These are phyloP conservation scores for Ceratonia siliqua DNA, from an alignment of 306 rosid genomes.

Conservation along the genomic window DNA sequence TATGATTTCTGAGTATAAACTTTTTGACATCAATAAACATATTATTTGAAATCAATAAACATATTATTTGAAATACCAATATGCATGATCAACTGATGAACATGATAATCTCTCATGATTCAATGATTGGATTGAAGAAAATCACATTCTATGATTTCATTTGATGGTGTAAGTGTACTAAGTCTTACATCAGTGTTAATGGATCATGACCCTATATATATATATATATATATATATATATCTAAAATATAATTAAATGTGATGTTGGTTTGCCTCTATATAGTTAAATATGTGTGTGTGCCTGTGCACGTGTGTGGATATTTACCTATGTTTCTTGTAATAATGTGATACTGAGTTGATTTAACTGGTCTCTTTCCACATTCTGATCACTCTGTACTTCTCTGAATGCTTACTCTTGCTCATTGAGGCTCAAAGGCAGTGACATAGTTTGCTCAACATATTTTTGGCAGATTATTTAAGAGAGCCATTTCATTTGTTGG, in stretches of 20 bases:
- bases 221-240: neutral
- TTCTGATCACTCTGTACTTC: conserved; percentile 11
- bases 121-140: neutral
- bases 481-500: conserved; percentile 85
- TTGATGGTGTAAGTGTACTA: neutral
- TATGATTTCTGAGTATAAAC: neutral
- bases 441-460: conserved; percentile 26
- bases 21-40: neutral
- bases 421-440: conserved; percentile 23
- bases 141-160: neutral
- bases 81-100: neutral
- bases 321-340: neutral
- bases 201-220: neutral
- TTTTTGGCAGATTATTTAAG: conserved; percentile 60
- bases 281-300: neutral
- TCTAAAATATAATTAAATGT: no score
- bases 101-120: neutral
- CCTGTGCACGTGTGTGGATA: neutral
- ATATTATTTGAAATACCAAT: neutral
- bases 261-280: neutral
- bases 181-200: neutral
- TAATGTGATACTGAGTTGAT: neutral
- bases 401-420: conserved; percentile 29
- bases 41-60: neutral
- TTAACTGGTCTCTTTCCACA: neutral